Evolutionary conservation across 1,139 yeast genomes (phyloP).

Genomic region (Sugiyamaella xylanicola): DNA sequence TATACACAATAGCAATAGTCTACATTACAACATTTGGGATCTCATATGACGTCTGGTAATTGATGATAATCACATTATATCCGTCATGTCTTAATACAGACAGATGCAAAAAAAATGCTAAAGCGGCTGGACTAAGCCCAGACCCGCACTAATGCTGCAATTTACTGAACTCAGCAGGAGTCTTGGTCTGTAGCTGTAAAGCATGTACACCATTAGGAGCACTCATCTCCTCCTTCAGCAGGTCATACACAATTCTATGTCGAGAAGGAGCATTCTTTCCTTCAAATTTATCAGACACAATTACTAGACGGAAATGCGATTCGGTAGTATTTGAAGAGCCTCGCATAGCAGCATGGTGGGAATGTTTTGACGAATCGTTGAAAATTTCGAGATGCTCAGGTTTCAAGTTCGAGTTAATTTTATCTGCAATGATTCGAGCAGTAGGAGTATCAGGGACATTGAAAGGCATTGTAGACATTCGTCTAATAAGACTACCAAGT

Average conservation of each 20-base stretch:
- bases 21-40: no score
- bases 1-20: no score
- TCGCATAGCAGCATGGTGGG: conserved; percentile 83
- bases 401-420: conserved; percentile 50
- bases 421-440: conserved; percentile 52
- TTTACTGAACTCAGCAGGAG: conserved; percentile 56
- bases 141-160: neutral
- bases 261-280: conserved; percentile 73
- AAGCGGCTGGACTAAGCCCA: conserved; percentile 1
- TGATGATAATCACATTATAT: no score
- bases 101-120: neutral
- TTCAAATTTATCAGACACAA: conserved; percentile 69
- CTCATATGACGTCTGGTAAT: no score
- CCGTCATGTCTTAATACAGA: no score
- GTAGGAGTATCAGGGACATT: conserved; percentile 45
- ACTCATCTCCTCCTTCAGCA: conserved; percentile 72
- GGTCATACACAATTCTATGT: conserved; percentile 72
- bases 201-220: conserved; percentile 79
- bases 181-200: conserved; percentile 80
- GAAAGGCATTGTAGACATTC: conserved; percentile 17
- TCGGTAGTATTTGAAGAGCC: conserved; percentile 75
- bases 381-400: conserved; percentile 59
- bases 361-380: conserved; percentile 87
- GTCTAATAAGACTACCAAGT: conserved; percentile 2
- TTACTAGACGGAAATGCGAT: conserved; percentile 71